Conservation (phyloP, 2,329 filamentous ascomycete genomes). For the Xylaria sp. region DNA sequence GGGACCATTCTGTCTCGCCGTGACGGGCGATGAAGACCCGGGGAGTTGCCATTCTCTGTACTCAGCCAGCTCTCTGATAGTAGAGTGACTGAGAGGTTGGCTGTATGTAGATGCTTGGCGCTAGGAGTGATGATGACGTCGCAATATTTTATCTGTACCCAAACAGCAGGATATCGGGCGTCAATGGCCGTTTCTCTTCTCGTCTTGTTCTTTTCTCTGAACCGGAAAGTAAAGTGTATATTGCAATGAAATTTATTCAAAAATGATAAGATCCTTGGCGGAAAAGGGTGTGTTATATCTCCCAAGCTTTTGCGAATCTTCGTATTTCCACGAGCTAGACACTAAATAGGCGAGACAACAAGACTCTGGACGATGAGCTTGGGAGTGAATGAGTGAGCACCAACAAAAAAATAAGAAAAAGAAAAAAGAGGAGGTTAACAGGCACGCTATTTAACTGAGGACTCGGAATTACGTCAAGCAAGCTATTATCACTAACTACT, state of each 20-base stretch:
- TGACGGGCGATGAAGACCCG: slow-evolving; percentile 87
- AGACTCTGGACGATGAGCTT: too few relatives aligned
- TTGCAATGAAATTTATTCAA: background rate
- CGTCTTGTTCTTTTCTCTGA: background rate
- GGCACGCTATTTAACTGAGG: background rate
- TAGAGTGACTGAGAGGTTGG: background rate
- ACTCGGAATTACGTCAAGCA: slow-evolving; percentile 13
- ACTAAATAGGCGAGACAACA: background rate
- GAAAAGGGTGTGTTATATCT: background rate
- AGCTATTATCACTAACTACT: background rate
- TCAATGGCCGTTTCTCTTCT: background rate
- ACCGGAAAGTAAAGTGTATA: background rate
- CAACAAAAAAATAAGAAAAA: background rate
- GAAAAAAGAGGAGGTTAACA: background rate
- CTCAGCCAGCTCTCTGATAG: background rate
- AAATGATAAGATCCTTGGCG: background rate
- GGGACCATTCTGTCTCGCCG: slow-evolving; percentile 95
- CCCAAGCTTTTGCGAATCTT: background rate
- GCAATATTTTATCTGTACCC: background rate
- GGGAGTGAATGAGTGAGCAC: background rate
- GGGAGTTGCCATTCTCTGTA: slow-evolving; percentile 61
- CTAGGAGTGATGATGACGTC: background rate
- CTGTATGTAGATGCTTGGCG: slow-evolving; percentile 14
- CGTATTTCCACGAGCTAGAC: background rate
- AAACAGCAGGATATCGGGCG: background rate